Evolutionary conservation across 805 yeast genomes (phyloP).

Genomic region (Ogataea dorogensis): DNA sequence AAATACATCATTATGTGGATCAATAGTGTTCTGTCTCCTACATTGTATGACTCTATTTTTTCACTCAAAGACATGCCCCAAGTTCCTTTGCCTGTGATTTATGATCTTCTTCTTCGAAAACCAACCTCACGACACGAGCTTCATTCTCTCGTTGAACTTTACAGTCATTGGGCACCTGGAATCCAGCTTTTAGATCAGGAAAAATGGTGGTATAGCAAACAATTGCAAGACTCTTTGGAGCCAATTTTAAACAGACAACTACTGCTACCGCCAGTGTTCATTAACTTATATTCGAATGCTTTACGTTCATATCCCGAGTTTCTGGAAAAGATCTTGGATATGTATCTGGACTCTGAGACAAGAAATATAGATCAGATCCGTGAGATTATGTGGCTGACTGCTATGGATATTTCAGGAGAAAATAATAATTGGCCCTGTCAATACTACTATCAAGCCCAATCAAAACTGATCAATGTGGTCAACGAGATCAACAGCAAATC

Average conservation of each 20-base stretch:
- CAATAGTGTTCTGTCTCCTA: slow-evolving; percentile 28
- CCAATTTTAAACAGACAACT: slow-evolving; percentile 19
- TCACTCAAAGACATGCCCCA: slow-evolving; percentile 16
- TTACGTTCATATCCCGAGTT: slow-evolving; percentile 22
- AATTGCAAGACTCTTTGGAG: slow-evolving; percentile 7
- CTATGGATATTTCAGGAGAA: slow-evolving; percentile 32
- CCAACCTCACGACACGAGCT: slow-evolving; percentile 29
- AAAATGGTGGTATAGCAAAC: slow-evolving; percentile 25
- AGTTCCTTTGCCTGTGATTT: slow-evolving; percentile 29
- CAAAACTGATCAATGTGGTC: slow-evolving; percentile 24
- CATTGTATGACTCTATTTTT: slow-evolving; percentile 18
- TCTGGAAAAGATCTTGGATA: slow-evolving; percentile 23
- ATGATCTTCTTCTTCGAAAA: slow-evolving; percentile 29
- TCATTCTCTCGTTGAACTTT: slow-evolving; percentile 25
- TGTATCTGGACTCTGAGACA: slow-evolving; percentile 16
- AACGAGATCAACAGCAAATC: slow-evolving; percentile 20
- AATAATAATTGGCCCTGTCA: slow-evolving; percentile 22
- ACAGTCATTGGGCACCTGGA: slow-evolving; percentile 19
- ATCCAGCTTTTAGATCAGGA: slow-evolving; percentile 30
- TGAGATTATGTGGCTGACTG: slow-evolving; percentile 32
- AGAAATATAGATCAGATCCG: slow-evolving; percentile 23
- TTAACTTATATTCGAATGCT: slow-evolving; percentile 27
- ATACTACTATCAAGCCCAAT: slow-evolving; percentile 26
- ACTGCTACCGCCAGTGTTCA: slow-evolving; percentile 29
- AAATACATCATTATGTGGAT: slow-evolving; percentile 27